Evolutionary conservation across 768 basidiomycete species (phyloP), one percentile per base, ranked within the genome.

Genomic region (Amanita rimosa): DNA sequence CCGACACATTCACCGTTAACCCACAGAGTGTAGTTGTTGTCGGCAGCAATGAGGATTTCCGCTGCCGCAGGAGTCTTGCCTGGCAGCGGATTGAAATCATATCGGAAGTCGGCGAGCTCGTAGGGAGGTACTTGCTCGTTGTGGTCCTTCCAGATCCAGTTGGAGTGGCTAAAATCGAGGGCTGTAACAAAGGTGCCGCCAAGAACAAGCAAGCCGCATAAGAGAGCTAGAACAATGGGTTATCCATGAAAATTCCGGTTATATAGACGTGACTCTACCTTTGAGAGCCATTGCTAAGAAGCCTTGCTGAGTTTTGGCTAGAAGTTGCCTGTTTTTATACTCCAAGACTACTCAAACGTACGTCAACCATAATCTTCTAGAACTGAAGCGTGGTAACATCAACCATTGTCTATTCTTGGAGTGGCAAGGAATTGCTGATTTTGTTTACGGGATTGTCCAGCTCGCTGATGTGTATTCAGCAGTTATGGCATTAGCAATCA

Each of bases 61-160:
- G 65, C 62, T 8, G 60, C 58, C 17, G 61, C 51, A 6, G 65
- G 57, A 10, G 50, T 56, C 43, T 61, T 65, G 3, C 59, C 62
- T 1, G 21, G 10, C 9, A 35, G 49, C 4, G 60, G 53, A 9
- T 60, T 39, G 2, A 52, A 57, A 35, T 55, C 57, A 36, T 60
- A 59, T 9, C 66, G 60, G 54, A 67, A 64, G 2, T 65, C 57
- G 29, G 53, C 55, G 22, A 58, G 53, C 4, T 58, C 64, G 0
- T 56, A 43, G 6, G 63, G 61, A 27, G 48, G 49, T 3, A 38
- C 54, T 14, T 55, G 39, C 13, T 31, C 4, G 13, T 37, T 21
- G 13, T 56, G 61, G 43, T 52, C 51, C 1, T 54, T 62, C 66
- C 65, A 67, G 42, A 67, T 46, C 64, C 64, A 67, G 14, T 59